These are phyloP conservation scores for Pseudogymnoascus sp. DNA, from an alignment of 2,329 filamentous ascomycete species.

Conservation along the genomic window DNA sequence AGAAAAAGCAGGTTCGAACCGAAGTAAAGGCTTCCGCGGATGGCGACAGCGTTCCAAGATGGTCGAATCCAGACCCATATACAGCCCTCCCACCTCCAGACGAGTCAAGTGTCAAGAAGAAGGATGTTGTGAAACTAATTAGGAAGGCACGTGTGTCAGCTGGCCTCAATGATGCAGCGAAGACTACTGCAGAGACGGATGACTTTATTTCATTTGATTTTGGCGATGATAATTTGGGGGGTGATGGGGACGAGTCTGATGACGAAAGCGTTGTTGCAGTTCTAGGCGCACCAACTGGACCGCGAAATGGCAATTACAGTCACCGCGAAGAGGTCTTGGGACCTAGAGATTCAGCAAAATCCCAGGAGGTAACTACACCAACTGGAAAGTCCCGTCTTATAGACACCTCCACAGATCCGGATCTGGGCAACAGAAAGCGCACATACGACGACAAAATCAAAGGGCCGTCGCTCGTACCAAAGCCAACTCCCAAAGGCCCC, in stretches of 20 bases:
- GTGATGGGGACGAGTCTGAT: conserved; percentile 30
- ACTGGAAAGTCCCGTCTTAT: conserved; percentile 8
- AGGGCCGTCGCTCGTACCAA: conserved; percentile 24
- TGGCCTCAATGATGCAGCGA: conserved; percentile 38
- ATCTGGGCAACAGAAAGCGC: conserved; percentile 65
- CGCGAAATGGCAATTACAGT: conserved; percentile 14
- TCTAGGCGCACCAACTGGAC: conserved; percentile 23
- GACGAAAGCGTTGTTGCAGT: conserved; percentile 23
- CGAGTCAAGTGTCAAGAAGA: conserved; percentile 65
- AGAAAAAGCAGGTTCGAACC: conserved; percentile 38
- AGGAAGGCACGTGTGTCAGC: conserved; percentile 73
- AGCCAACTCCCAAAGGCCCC: conserved; percentile 18
- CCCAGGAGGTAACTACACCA: conserved; percentile 12
- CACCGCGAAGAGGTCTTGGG: conserved; percentile 13
- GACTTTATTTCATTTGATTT: conserved; percentile 89
- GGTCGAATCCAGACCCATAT: conserved; percentile 96
- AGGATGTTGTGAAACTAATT: conserved; percentile 84
- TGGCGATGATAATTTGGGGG: conserved; percentile 44
- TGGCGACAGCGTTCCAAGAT: conserved; percentile 56
- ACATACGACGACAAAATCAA: conserved; percentile 61
- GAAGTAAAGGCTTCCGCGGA: conserved; percentile 32
- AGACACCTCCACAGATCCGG: conserved; percentile 32
- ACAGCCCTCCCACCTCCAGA: conserved; percentile 77
- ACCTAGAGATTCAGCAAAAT: neutral
- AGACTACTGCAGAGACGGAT: conserved; percentile 52